Evolutionary conservation across 2,329 filamentous ascomycete genomes (phyloP).

Genomic region (Coccinonectria pachysandricola): DNA sequence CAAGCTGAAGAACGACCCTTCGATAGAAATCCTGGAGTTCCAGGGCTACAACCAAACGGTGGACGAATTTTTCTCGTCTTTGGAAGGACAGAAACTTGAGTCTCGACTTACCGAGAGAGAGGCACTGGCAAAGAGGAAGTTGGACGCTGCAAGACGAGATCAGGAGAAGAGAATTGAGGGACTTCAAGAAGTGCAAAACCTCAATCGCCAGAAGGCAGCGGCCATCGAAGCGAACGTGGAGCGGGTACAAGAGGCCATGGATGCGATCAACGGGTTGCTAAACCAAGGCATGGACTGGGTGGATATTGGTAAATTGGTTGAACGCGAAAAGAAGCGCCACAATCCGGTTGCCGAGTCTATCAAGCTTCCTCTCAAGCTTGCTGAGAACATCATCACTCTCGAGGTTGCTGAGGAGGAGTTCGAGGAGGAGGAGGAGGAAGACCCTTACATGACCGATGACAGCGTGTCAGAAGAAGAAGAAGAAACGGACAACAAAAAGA

Average conservation of each 20-base stretch:
- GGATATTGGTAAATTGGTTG: slow-evolving; percentile 78
- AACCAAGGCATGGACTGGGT: slow-evolving; percentile 96
- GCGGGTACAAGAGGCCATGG: slow-evolving; percentile 83
- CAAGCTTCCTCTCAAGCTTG: slow-evolving; percentile 73
- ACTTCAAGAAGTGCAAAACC: slow-evolving; percentile 66
- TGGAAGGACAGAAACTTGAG: slow-evolving; percentile 87
- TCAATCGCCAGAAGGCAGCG: slow-evolving; percentile 80
- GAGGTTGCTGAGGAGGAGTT: slow-evolving; percentile 61
- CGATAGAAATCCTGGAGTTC: slow-evolving; percentile 62
- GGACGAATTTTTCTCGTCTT: slow-evolving; percentile 93
- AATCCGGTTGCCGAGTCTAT: slow-evolving; percentile 86
- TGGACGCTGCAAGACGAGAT: slow-evolving; percentile 75
- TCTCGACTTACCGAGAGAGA: slow-evolving; percentile 76
- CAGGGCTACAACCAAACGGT: slow-evolving; percentile 86
- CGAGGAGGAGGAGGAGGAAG: slow-evolving; percentile 50
- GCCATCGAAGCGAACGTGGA: slow-evolving; percentile 87
- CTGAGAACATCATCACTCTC: slow-evolving; percentile 82
- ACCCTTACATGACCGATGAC: slow-evolving; percentile 57
- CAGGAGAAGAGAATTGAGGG: slow-evolving; percentile 79
- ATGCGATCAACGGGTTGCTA: slow-evolving; percentile 85
- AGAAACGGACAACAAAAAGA: slow-evolving; percentile 26
- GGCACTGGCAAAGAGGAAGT: slow-evolving; percentile 67
- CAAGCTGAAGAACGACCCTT: slow-evolving; percentile 62
- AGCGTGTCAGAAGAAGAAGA: slow-evolving; percentile 34
- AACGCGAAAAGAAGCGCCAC: slow-evolving; percentile 68